Evolutionary conservation across 345 rosid species (phyloP), one percentile per base, ranked within the genome.

Genomic region (Rhizophora mangle): DNA sequence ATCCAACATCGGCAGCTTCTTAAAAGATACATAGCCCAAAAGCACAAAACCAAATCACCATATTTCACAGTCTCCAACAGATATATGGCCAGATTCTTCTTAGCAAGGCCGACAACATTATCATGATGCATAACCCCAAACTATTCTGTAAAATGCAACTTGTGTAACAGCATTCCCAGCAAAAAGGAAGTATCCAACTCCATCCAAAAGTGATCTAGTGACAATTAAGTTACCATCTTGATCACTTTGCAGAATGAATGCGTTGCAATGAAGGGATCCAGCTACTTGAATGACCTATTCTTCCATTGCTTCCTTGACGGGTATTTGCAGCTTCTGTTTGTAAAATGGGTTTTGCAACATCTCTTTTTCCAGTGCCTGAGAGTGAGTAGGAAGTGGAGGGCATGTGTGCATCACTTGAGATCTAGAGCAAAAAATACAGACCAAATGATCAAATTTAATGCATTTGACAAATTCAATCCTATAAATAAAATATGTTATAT

Each of bases 231-330:
- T 81, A 82, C 86, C 85, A 62, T 64, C 59, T 30, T n/a, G 72
- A 82, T 87, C 87, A 86, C 72, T 84, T 88, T 30, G 89, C 82
- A 47, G 90, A 87, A 71, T 87, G 87, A 77, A 85, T 65, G 61
- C 87, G 88, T 69, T 84, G 93, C 79, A 87, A 83, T 58, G 98
- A 84, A 31, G 91, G 84, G 74, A 85, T 88, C 96, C 95, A 88
- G 72, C 93, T 85, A 60, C 82, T 76, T 19, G 91, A 85, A 57
- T 87, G 82, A 46, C 89, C 89, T 20, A 86, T 76, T 82, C 80
- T 85, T 37, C 77, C 84, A 62, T 82, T 76, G 67, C 65, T 78
- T 27, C 78, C 96, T 29, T 81, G 86, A 59, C 87, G 83, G 67
- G 87, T 68, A 72, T 80, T 85, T 37, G 86, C 79, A 71, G 87